These are phyloP conservation scores for Talaromyces atroroseus DNA, from an alignment of 2,329 filamentous ascomycete genomes.

Conservation along the genomic window DNA sequence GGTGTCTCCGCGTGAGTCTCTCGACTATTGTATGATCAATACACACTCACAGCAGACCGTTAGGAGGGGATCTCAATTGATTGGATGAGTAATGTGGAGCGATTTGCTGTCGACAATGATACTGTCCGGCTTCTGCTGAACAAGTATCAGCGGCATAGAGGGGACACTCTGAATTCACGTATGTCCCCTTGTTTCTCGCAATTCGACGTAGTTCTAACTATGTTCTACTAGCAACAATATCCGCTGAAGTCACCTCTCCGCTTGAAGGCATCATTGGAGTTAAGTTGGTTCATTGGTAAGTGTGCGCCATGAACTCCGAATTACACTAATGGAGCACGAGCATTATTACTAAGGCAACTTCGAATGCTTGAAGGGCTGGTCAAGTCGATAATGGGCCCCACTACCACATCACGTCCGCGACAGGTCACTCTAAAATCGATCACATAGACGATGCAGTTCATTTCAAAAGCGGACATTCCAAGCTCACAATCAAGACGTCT, in stretches of 20 bases:
- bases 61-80: constrained; percentile 35
- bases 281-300: constrained; percentile 34
- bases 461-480: constrained; percentile 30
- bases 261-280: constrained; percentile 36
- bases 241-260: constrained; percentile 31
- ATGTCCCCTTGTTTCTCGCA: constrained; percentile 1
- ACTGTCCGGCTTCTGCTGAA: constrained; percentile 33
- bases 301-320: too few relatives aligned
- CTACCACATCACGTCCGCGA: constrained; percentile 26
- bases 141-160: constrained; percentile 32
- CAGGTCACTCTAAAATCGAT: constrained; percentile 24
- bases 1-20: constrained; percentile 26
- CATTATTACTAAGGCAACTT: not conserved
- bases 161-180: constrained; percentile 38
- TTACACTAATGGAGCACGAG: not conserved
- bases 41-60: not conserved
- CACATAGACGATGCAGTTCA: constrained; percentile 23
- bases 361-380: constrained; percentile 24
- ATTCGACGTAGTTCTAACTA: not conserved
- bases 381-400: constrained; percentile 32
- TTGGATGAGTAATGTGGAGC: constrained; percentile 40
- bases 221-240: constrained; percentile 26
- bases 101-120: constrained; percentile 25
- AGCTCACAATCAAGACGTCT: constrained; percentile 28
- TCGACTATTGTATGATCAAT: not conserved